Conservation (phyloP, 345 rosid species). For the Heritiera fomes region DNA sequence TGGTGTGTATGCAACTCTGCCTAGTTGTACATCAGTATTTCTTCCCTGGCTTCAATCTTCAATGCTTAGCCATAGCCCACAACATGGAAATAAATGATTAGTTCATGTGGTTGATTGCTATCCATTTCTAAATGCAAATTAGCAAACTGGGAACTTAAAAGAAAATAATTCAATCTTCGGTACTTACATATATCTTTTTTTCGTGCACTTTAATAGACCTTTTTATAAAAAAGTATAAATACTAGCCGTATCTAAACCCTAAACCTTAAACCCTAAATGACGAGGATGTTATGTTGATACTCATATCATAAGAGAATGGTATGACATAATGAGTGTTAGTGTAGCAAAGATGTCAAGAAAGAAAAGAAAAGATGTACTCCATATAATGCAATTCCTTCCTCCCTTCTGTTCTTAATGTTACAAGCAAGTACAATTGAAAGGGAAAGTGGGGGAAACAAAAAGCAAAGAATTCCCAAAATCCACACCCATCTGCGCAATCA, state of each 20-base stretch:
- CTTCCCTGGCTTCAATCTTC: not conserved
- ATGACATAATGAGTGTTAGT: not conserved
- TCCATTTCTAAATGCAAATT: not conserved
- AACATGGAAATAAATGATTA: no score
- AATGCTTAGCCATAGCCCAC: not conserved
- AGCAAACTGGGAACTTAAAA: no score
- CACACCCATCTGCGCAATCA: constrained; percentile 24
- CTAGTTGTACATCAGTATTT: not conserved
- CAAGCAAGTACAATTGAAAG: constrained; percentile 18
- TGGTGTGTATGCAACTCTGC: not conserved
- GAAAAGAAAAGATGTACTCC: not conserved
- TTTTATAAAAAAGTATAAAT: no score
- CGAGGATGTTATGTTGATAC: no score
- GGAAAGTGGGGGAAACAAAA: not conserved
- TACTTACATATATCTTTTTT: no score
- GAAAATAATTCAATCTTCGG: no score
- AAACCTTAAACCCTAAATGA: no score
- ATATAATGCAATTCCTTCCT: not conserved
- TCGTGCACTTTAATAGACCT: no score
- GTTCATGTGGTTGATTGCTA: no score
- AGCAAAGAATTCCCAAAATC: constrained; percentile 27
- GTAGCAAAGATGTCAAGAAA: not conserved
- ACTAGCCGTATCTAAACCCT: no score
- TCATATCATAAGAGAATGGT: not conserved
- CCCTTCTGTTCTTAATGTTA: constrained; percentile 12